Evolutionary conservation across 2,329 filamentous ascomycete genomes (phyloP), one percentile per base, ranked within the genome.

Genomic region (Ascochyta rabiei): DNA sequence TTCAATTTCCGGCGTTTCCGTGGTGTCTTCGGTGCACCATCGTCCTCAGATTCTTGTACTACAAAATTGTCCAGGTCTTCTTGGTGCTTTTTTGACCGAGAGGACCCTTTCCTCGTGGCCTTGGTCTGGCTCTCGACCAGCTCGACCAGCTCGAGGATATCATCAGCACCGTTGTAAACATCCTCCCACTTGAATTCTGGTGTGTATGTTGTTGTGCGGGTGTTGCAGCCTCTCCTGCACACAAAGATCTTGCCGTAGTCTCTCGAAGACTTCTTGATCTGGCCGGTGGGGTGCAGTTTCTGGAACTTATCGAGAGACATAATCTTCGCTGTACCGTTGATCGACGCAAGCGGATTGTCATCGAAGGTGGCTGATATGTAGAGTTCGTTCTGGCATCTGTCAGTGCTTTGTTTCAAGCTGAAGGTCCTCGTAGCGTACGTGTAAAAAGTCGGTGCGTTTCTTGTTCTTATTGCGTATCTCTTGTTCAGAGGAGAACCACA

Each of bases 401-500:
- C 41, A 70, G 61, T 51, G 59, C 30, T 6, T 34, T 4, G 44
- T 16, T 19, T 19, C 34, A 23, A 19, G 8, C 8, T 37, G 23
- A 21, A 38, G 7, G 26, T 12, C 23, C 10, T 33, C 26, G 66
- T 39, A 19, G 23, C 40, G 77, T 78, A 89, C 86, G 69, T 85
- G 85, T 47, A 96, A 75, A 55, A 86, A 91, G 75, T 99, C 95
- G 12, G 80, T 83, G 68, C 91, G 82, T 77, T 95, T 96, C 77
- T 90, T 93, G 53, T 86, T 84, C 70, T 88, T 89, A 66, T 90
- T 95, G 24, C 88, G 85, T 57, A 97, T 91, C 76, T 98, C 93
- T 68, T 89, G 90, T 67, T 96, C 90, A 0, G 90, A 91, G 0
- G 90, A 92, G 72, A 99, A 97, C 95, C 95, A 99, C 83, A 97